A percentile compares a stretch with the other conserved stretches of the same genome.
Evolutionary conservation across 352 stramenopile species (phyloP).

Genomic region (Globisporangium abappressorium): DNA sequence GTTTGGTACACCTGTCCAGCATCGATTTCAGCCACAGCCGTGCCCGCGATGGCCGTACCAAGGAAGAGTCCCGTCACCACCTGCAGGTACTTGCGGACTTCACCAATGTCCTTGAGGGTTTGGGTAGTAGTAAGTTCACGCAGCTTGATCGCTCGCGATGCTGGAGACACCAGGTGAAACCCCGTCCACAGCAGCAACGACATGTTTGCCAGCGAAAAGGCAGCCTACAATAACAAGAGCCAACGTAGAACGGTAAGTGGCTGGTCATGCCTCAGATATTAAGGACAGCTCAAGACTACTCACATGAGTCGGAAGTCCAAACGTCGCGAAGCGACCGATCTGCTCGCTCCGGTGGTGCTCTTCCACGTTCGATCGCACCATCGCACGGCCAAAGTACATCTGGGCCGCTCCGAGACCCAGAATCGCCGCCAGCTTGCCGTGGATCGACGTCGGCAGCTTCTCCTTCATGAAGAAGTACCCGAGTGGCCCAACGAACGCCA

Average conservation of each 20-base stretch:
- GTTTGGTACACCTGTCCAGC: conserved; percentile 97
- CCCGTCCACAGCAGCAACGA: conserved; percentile 62
- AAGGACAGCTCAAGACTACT: conserved; percentile 5
- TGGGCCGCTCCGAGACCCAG: conserved; percentile 43
- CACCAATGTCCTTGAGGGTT: conserved; percentile 49
- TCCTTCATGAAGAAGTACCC: conserved; percentile 89
- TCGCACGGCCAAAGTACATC: conserved; percentile 47
- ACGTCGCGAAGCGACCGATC: conserved; percentile 20
- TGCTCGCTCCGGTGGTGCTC: conserved; percentile 19
- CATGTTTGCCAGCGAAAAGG: conserved; percentile 63
- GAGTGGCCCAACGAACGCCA: conserved; percentile 89
- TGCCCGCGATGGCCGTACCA: conserved; percentile 37
- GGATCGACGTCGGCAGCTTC: conserved; percentile 48
- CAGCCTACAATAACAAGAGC: conserved; percentile 24
- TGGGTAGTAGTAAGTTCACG: conserved; percentile 44
- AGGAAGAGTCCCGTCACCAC: conserved; percentile 37
- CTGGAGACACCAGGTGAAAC: conserved; percentile 50
- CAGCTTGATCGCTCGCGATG: conserved; percentile 46
- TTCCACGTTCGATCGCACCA: conserved; percentile 43
- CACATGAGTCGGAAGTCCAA: conserved; percentile 50
- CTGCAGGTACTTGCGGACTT: conserved; percentile 52
- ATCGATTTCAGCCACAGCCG: conserved; percentile 93
- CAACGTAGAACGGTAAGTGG: too few species aligned
- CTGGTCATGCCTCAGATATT: too few species aligned
- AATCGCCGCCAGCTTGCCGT: conserved; percentile 40